These are phyloP conservation scores for Tolypocladium pustulatum DNA, from an alignment of 2,329 filamentous ascomycete species.

Conservation along the genomic window DNA sequence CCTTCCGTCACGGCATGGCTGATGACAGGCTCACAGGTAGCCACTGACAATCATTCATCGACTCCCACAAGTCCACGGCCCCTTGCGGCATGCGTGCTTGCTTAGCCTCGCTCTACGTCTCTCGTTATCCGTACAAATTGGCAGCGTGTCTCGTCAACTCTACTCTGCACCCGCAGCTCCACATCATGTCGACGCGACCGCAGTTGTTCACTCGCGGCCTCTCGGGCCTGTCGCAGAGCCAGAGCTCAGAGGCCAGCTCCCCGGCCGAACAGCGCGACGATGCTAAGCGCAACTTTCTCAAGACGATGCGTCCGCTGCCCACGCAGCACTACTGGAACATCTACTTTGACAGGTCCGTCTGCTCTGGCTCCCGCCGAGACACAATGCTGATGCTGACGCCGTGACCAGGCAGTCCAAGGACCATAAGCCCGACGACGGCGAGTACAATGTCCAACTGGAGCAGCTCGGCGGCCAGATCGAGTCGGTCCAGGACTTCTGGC, in stretches of 20 bases:
- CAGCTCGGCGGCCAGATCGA: conserved; percentile 58
- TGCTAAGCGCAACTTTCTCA: conserved; percentile 74
- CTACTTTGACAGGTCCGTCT: conserved; percentile 47
- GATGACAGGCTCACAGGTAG: background rate
- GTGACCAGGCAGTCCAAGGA: conserved; percentile 31
- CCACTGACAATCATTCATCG: background rate
- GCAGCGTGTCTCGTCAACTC: background rate
- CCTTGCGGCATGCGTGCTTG: background rate
- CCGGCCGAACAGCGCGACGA: conserved; percentile 66
- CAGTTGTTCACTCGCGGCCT: conserved; percentile 53
- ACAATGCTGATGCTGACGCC: background rate
- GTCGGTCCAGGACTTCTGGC: conserved; percentile 77
- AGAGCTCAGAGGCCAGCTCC: conserved; percentile 51
- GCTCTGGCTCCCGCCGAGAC: background rate
- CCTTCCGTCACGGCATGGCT: background rate
- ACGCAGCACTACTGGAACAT: conserved; percentile 75
- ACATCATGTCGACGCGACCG: conserved; percentile 43
- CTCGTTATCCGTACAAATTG: background rate
- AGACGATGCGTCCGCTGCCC: conserved; percentile 60
- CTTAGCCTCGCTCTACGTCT: too few relatives aligned
- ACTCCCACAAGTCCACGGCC: background rate
- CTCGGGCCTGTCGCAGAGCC: conserved; percentile 49
- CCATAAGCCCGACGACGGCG: conserved; percentile 28
- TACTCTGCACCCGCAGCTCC: background rate
- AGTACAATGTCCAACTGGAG: conserved; percentile 47